Conservation (phyloP, 768 basidiomycete genomes). For the Russula compacta region DNA sequence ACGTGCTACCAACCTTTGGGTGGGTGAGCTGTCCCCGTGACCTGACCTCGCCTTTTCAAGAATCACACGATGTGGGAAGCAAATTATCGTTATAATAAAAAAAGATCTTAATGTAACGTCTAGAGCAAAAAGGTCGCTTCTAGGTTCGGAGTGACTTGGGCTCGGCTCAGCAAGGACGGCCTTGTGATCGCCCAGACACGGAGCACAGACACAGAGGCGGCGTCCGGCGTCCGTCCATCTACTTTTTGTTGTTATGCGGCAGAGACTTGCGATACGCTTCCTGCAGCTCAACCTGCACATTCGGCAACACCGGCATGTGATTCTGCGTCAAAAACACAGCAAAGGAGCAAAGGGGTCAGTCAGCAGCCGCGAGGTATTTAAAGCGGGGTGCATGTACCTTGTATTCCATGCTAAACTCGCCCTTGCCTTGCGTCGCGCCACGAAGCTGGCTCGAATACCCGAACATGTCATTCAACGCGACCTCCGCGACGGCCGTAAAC, state of each 20-base stretch:
- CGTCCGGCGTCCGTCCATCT: slow-evolving; percentile 24
- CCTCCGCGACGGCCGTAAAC: slow-evolving; percentile 85
- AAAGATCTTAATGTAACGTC: too few relatives aligned
- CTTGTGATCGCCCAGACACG: too few relatives aligned
- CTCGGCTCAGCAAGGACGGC: too few relatives aligned
- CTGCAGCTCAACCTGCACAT: slow-evolving; percentile 81
- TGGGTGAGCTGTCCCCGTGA: too few relatives aligned
- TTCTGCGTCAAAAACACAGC: slow-evolving; percentile 32
- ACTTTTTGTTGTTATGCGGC: slow-evolving; percentile 64
- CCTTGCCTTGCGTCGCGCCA: slow-evolving; percentile 95
- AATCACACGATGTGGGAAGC: too few relatives aligned
- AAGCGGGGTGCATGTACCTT: slow-evolving; percentile 39
- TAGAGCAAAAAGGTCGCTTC: too few relatives aligned
- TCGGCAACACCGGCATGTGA: slow-evolving; percentile 77
- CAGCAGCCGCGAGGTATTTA: background rate
- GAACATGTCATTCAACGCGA: slow-evolving; percentile 97
- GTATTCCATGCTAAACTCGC: slow-evolving; percentile 75
- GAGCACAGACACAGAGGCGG: too few relatives aligned
- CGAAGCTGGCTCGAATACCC: slow-evolving; percentile 90
- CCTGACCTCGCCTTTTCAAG: too few relatives aligned
- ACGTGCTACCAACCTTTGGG: too few relatives aligned
- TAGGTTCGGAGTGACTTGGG: too few relatives aligned
- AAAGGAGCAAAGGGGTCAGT: too few relatives aligned
- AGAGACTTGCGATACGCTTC: slow-evolving; percentile 78
- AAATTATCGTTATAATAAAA: too few relatives aligned